Evolutionary conservation across 495 filamentous ascomycete genomes (phyloP).

Genomic region (Monascus purpureus): DNA sequence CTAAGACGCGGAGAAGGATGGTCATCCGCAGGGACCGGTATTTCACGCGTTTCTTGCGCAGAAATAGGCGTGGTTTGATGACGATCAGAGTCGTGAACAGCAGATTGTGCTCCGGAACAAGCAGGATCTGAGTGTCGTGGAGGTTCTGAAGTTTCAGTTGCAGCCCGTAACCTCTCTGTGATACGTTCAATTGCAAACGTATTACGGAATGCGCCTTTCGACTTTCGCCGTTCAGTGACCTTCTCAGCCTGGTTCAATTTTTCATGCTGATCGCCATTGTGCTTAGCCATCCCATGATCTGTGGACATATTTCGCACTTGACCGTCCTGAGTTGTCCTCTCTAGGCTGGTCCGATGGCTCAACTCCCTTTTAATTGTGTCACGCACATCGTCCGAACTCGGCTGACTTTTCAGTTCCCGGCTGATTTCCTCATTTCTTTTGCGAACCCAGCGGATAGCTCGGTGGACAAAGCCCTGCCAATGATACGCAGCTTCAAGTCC

Average conservation of each 20-base stretch:
- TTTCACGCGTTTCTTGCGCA: slow-evolving; percentile 1
- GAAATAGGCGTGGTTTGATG: slow-evolving; percentile 1
- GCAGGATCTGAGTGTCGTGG: slow-evolving; percentile 8
- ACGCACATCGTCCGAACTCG: slow-evolving; percentile 10
- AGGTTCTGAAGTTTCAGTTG: neutral
- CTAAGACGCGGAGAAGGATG: slow-evolving; percentile 1
- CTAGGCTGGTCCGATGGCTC: neutral
- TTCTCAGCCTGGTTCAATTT: too few relatives aligned
- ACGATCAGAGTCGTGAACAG: neutral
- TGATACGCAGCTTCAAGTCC: slow-evolving; percentile 13
- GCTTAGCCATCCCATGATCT: too few relatives aligned
- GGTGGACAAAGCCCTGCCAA: slow-evolving; percentile 20
- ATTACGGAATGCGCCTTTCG: slow-evolving; percentile 9
- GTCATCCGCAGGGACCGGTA: slow-evolving; percentile 3
- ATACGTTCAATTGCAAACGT: slow-evolving; percentile 3
- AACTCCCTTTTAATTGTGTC: slow-evolving; percentile 7
- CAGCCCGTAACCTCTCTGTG: slow-evolving; percentile 4
- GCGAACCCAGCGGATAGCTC: slow-evolving; percentile 20
- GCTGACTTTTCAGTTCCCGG: slow-evolving; percentile 7
- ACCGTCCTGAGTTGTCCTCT: too few relatives aligned
- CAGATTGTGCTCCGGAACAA: neutral
- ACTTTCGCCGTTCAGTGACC: slow-evolving; percentile 5
- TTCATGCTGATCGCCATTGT: too few relatives aligned
- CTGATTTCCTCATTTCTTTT: slow-evolving; percentile 20
- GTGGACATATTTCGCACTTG: too few relatives aligned